Evolutionary conservation across 106 monocot genomes (phyloP), one percentile per base, ranked within the genome.

Genomic region (Alisma plantagoaquatica): DNA sequence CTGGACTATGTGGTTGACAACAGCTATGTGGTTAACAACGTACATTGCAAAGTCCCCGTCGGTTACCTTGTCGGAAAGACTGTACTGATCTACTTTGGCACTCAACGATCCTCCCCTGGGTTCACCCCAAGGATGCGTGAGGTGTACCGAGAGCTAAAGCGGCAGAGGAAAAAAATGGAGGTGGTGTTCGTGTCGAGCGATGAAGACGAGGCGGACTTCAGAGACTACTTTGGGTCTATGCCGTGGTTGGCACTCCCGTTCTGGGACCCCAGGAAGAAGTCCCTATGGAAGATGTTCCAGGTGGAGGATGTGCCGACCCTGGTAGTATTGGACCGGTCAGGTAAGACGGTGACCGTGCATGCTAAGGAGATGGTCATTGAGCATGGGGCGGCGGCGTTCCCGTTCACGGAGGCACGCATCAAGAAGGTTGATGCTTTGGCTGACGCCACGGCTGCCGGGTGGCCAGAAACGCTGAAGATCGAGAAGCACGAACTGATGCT

Each of bases 21-120:
- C n/a, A n/a, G n/a, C 29, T 70, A 64, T 49, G 51, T 70, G 15
- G 49, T 70, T 24, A 46, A 42, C 18, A 59, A 27, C 57, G 69
- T 64, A 59, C 29, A 25, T 31, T 43, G 31, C 62, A 68, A 62
- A 63, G 67, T 1, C 19, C 45, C 54, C 23, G 62, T 79, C 29
- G 27, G 22, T 19, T 29, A 62, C n/a, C 73, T 74, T 17, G 42
- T 27, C 27, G 74, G 79, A 23, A 74, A 70, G 60, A 79, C 65
- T 4, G 31, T 76, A 8, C 65, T 70, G 16, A 64, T 76, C 41
- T 76, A 76, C 46, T 76, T 76, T 29, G 70, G 76, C 2, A 70
- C 76, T 3, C 59, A 50, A 17, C 70, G 76, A 70, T 76, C 65
- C 60, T 65, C 76, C n/a, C n/a, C n/a, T n/a, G n/a, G n/a, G 15